Conservation (phyloP, 805 yeast genomes). For the Metschnikowia henanensis region DNA sequence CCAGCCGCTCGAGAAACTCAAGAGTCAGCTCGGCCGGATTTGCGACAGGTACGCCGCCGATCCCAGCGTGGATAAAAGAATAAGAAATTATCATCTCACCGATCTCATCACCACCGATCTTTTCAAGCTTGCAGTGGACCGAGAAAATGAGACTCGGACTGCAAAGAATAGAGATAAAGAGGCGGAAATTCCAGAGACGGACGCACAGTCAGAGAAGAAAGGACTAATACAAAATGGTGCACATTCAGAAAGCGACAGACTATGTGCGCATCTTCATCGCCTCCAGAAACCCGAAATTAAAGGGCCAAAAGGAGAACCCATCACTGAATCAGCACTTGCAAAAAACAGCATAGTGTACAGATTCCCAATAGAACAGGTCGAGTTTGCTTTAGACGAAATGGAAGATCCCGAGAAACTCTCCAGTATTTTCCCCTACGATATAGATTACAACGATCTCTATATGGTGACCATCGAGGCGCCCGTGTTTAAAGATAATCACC, state of each 20-base stretch:
- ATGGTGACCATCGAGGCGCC: slow-evolving; percentile 34
- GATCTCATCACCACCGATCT: slow-evolving; percentile 30
- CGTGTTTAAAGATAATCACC: slow-evolving; percentile 25
- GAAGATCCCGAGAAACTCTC: slow-evolving; percentile 6
- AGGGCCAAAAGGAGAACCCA: background rate
- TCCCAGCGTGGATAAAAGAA: slow-evolving; percentile 8
- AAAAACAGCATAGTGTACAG: background rate
- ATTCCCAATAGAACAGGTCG: background rate
- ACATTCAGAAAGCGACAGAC: too few species aligned
- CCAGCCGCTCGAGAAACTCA: slow-evolving; percentile 20
- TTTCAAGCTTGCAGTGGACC: slow-evolving; percentile 25
- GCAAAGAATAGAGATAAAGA: background rate
- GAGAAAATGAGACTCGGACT: background rate
- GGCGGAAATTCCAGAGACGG: background rate
- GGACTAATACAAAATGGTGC: too few species aligned
- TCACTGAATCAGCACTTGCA: background rate
- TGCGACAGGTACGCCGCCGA: slow-evolving; percentile 8
- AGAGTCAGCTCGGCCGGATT: slow-evolving; percentile 11
- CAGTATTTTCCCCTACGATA: slow-evolving; percentile 30
- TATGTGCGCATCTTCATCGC: slow-evolving; percentile 1
- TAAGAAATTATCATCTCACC: slow-evolving; percentile 33
- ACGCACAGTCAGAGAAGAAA: too few species aligned
- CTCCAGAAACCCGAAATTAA: slow-evolving; percentile 1
- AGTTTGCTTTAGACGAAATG: slow-evolving; percentile 4
- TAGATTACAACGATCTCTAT: slow-evolving; percentile 25